A percentile compares a stretch with the other conserved stretches of the same genome.
Evolutionary conservation across 768 basidiomycete genomes (phyloP).

Genomic region (Sarcodon sp.): DNA sequence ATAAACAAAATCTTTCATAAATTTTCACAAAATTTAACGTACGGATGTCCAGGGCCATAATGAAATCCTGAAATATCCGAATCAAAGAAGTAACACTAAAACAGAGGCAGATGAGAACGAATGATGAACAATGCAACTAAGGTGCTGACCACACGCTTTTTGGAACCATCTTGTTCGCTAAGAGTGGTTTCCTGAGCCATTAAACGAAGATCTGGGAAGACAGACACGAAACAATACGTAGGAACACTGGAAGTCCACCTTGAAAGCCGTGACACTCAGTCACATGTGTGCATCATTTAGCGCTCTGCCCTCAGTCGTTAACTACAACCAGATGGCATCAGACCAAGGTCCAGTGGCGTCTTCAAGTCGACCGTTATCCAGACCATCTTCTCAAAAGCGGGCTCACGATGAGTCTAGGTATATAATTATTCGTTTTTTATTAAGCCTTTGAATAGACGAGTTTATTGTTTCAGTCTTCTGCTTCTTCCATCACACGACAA

Average conservation of each 20-base stretch:
- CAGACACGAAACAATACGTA: too few species aligned
- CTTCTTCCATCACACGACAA: constrained; percentile 40
- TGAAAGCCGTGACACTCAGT: neutral
- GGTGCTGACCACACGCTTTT: constrained; percentile 74
- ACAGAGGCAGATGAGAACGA: neutral
- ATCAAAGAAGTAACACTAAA: constrained; percentile 97
- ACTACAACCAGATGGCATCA: neutral
- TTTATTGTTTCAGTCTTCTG: neutral
- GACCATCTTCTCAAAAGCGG: neutral
- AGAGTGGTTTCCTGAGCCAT: neutral
- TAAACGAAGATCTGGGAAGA: neutral
- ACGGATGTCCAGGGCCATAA: constrained; percentile 97
- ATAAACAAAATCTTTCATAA: constrained; percentile 8
- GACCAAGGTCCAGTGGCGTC: neutral
- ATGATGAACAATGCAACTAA: neutral
- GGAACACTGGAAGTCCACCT: neutral
- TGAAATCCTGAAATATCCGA: constrained; percentile 99
- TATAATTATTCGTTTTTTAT: neutral
- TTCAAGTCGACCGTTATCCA: neutral
- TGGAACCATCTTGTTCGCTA: constrained; percentile 40
- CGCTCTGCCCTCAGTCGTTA: neutral
- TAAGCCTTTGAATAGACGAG: neutral
- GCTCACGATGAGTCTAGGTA: neutral
- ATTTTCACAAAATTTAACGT: constrained; percentile 12
- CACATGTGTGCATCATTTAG: neutral